Base-by-base conservation (phyloP, 2,329 filamentous ascomycete genomes). In the Microascus cirrosus region DNA sequence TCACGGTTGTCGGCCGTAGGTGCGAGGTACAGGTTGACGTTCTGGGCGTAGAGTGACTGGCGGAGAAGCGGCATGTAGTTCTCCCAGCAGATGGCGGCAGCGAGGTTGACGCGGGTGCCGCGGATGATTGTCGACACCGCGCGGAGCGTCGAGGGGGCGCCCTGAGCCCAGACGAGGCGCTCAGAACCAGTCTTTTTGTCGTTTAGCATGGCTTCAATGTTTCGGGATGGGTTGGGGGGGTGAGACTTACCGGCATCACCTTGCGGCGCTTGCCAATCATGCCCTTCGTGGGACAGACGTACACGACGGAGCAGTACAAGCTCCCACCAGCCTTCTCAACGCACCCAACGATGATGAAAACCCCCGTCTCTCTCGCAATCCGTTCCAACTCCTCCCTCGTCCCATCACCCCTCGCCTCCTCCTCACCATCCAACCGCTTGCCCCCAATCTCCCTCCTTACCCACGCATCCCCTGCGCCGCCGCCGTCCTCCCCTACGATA, bases 31-130 rank as follows among this genome's bases (percentile, higher is more conserved):
- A 96, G 74, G 69, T 95, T 95, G 65, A 96, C 84, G 67, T 95
- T 95, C 70, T 96, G 93, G 2, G 83, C 80, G 70, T 96, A 97
- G 42, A 96, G 77, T 18, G 84, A 80, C 68, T 95, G 88, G 20
- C 93, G 82, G 8, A 96, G 77, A 20, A 96, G 75, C 0, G 92
- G 92, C 91, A 96, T 96, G 73, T 93, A 95, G 70, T 89, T 96
- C 71, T 97, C 92, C 92, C 92, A 96, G 76, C 92, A 96, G 63
- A 97, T 95, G 3, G 91, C 93, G 2, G 88, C 85, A 0, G 87
- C 92, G 60, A 96, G 80, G 59, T 89, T 93, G 60, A 96, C 73
- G 62, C 83, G 84, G 2, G 91, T 82, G 55, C 90, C 90, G 60
- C 86, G 86, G 68, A 96, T 90, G 25, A 77, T 82, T 1, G 90